phyloP scores from a whole-genome alignment of 2,329 filamentous ascomycete genomes.

The Pseudocercospora pini-densiflorae region DNA sequence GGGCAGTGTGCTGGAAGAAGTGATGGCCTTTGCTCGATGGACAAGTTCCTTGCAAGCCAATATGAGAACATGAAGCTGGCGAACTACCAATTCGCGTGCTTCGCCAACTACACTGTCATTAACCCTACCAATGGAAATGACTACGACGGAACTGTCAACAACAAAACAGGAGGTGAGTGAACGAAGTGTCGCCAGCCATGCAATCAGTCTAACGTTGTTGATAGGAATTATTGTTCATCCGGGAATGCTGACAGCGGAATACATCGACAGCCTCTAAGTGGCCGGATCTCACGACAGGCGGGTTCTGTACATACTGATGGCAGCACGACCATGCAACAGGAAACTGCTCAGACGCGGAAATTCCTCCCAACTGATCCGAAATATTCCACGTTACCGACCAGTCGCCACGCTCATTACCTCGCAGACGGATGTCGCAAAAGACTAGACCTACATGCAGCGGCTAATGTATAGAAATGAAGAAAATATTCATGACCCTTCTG shows the following conservation, averaged over 20 bases:
- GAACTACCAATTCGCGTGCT: slow-evolving; percentile 56
- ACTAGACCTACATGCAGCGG: background rate
- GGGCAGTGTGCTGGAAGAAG: slow-evolving; percentile 49
- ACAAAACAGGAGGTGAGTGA: slow-evolving; percentile 22
- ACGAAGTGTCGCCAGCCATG: background rate
- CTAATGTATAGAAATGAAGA: background rate
- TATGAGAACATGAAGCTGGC: slow-evolving; percentile 43
- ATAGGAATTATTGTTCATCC: slow-evolving; percentile 28
- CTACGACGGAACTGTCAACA: slow-evolving; percentile 45
- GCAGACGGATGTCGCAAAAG: no score
- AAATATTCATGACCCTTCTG: background rate
- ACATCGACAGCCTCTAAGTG: slow-evolving; percentile 4
- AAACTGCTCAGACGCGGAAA: background rate
- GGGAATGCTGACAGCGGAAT: slow-evolving; percentile 30
- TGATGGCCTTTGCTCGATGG: slow-evolving; percentile 53
- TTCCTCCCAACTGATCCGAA: background rate
- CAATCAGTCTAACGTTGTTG: background rate
- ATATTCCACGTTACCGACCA: background rate
- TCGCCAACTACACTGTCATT: slow-evolving; percentile 52
- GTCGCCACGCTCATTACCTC: no score
- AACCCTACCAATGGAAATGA: slow-evolving; percentile 46
- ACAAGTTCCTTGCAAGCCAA: slow-evolving; percentile 50
- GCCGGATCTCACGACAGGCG: background rate
- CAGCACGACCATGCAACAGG: background rate
- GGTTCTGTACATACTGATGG: background rate